Conservation (phyloP, 495 filamentous ascomycete species). For the Trichoderma parareesei region DNA sequence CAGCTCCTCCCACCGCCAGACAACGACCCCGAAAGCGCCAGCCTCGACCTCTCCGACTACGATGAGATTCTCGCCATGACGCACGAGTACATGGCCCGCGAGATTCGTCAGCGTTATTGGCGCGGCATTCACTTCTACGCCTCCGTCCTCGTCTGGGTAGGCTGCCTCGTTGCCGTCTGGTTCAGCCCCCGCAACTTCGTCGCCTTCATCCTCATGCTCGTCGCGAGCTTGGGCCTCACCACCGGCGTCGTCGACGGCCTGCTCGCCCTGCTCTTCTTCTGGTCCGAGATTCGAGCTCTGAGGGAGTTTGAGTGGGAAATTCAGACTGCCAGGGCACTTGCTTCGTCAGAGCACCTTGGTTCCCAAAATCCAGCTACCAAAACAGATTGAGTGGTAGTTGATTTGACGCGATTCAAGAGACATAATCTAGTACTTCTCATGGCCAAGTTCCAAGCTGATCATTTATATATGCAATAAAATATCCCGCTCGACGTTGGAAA, state of each 20-base stretch:
- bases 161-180: slow-evolving; percentile 75
- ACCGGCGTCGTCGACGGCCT: slow-evolving; percentile 76
- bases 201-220: slow-evolving; percentile 69
- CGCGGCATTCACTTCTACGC: slow-evolving; percentile 63
- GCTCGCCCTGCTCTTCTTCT: slow-evolving; percentile 79
- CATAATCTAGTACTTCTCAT: no score
- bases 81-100: slow-evolving; percentile 55
- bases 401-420: neutral
- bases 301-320: slow-evolving; percentile 96
- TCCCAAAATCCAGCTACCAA: neutral
- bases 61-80: slow-evolving; percentile 65
- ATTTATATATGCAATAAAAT: no score
- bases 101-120: slow-evolving; percentile 58
- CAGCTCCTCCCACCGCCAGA: slow-evolving; percentile 16
- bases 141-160: slow-evolving; percentile 57
- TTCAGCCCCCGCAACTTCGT: slow-evolving; percentile 69
- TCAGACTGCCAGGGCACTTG: slow-evolving; percentile 47
- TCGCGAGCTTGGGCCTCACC: slow-evolving; percentile 66
- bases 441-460: no score
- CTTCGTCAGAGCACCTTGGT: slow-evolving; percentile 17
- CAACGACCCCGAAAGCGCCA: slow-evolving; percentile 12
- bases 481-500: no score
- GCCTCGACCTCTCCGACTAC: slow-evolving; percentile 44
- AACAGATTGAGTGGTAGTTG: neutral
- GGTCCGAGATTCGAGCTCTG: slow-evolving; percentile 72